Conservation (phyloP, 2,329 filamentous ascomycete genomes). For the Venturia oleaginea region DNA sequence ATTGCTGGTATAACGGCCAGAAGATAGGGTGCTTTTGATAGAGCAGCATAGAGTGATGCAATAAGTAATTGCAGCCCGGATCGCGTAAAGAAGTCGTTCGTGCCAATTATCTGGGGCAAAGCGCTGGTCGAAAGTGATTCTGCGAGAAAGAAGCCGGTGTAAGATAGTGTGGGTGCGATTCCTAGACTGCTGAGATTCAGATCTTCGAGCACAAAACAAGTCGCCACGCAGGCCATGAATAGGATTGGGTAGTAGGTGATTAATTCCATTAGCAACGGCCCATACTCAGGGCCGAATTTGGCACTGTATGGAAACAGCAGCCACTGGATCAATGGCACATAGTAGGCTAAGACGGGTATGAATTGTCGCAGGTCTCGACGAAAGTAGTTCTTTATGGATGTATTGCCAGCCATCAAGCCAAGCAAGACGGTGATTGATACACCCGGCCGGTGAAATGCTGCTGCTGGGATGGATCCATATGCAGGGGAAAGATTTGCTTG, state of each 20-base stretch:
- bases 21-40: conserved; percentile 61
- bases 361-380: conserved; percentile 41
- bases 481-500: conserved; percentile 74
- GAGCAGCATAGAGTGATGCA: conserved; percentile 52
- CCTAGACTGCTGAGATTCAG: conserved; percentile 54
- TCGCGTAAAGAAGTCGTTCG: conserved; percentile 56
- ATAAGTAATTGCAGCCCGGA: conserved; percentile 63
- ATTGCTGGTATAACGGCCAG: conserved; percentile 62
- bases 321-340: conserved; percentile 64
- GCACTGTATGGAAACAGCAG: conserved; percentile 60
- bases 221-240: conserved; percentile 31
- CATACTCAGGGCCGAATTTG: conserved; percentile 56
- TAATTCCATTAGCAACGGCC: conserved; percentile 66
- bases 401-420: conserved; percentile 58
- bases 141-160: conserved; percentile 49
- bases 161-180: conserved; percentile 56
- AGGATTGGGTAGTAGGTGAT: conserved; percentile 55
- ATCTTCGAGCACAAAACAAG: conserved; percentile 49
- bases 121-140: conserved; percentile 33
- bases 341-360: conserved; percentile 66
- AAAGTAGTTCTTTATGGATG: conserved; percentile 43
- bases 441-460: conserved; percentile 60
- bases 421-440: conserved; percentile 57
- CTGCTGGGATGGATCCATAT: conserved; percentile 75
- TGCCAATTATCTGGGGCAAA: conserved; percentile 47